Evolutionary conservation across 495 filamentous ascomycete species (phyloP), one percentile per base, ranked within the genome.

Genomic region (Cercophora newfieldiana): DNA sequence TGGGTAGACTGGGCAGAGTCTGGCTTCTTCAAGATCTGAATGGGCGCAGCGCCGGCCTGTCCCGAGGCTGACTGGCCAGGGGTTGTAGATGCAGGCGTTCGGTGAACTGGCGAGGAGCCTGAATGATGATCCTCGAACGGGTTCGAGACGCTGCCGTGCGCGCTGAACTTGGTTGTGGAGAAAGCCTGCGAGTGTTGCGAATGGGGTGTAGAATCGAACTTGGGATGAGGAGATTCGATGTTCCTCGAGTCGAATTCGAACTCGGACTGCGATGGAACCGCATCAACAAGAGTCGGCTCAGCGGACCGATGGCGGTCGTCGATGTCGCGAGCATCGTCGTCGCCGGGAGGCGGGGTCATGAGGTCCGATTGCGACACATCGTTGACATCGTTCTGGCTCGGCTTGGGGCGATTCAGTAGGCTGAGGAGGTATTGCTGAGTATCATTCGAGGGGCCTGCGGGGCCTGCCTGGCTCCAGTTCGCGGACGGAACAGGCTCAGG

Each of bases 341-440:
- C 71, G 10, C 72, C 69, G 1, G 78, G 76, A 47, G 77, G 78
- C 25, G 79, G 77, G 16, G 73, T 79, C 37, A 79, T 64, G 1
- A 81, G 64, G 76, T 73, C 55, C 67, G 81, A 66, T 50, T 79
- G 69, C 49, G 78, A 72, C 69, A 69, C 61, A 73, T 83, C 72
- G 77, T 77, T 62, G 66, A 72, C 68, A 48, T 84, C 80, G 60
- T 76, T 78, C 70, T 86, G 80, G 47, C 79, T 73, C 51, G 81
- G 81, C 78, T 87, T 86, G 53, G 81, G 85, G 48, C 79, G 79
- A 61, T 83, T 81, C 22, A 87, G 72, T 18, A 87, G 70, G 59
- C 82, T 79, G 47, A 87, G 77, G 24, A 87, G 77, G 53, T 83
- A 85, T 31, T 79, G 76, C 64, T 85, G 82, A 12, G 83, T 84